Evolutionary conservation across 768 basidiomycete species (phyloP).

Genomic region (Leccinum aurantiacum): DNA sequence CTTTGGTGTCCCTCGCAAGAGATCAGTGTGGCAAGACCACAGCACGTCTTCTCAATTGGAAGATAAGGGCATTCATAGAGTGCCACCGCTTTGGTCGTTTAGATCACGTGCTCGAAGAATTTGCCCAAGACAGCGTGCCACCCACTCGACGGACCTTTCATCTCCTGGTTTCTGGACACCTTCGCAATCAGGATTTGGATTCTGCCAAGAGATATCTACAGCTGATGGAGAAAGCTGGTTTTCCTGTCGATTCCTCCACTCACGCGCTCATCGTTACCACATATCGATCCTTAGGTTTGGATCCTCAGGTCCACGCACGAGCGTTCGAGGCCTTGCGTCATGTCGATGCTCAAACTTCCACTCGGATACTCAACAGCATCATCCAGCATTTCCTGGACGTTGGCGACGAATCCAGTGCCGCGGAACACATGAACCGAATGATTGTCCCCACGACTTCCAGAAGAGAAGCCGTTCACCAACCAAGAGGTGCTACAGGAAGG

Average conservation of each 20-base stretch:
- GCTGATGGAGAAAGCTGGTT: constrained; percentile 57
- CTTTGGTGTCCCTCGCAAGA: constrained; percentile 48
- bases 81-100: constrained; percentile 48
- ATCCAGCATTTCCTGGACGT: constrained; percentile 59
- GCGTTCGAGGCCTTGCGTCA: constrained; percentile 48
- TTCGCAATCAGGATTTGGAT: constrained; percentile 65
- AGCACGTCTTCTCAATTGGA: constrained; percentile 68
- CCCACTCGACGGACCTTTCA: constrained; percentile 69
- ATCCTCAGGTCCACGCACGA: constrained; percentile 51
- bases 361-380: constrained; percentile 68
- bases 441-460: constrained; percentile 39
- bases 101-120: constrained; percentile 48
- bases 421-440: constrained; percentile 52
- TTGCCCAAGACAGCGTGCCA: constrained; percentile 41
- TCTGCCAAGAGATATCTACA: constrained; percentile 54
- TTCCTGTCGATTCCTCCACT: constrained; percentile 54
- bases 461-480: constrained; percentile 19
- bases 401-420: constrained; percentile 47
- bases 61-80: constrained; percentile 59
- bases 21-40: constrained; percentile 50
- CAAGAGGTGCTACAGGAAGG: constrained; percentile 29
- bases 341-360: constrained; percentile 41
- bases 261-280: constrained; percentile 57
- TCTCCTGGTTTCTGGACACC: constrained; percentile 61
- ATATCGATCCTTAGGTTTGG: constrained; percentile 61